These are phyloP conservation scores for Allodekkera sacchari DNA, from an alignment of 805 yeast species.

Conservation along the genomic window DNA sequence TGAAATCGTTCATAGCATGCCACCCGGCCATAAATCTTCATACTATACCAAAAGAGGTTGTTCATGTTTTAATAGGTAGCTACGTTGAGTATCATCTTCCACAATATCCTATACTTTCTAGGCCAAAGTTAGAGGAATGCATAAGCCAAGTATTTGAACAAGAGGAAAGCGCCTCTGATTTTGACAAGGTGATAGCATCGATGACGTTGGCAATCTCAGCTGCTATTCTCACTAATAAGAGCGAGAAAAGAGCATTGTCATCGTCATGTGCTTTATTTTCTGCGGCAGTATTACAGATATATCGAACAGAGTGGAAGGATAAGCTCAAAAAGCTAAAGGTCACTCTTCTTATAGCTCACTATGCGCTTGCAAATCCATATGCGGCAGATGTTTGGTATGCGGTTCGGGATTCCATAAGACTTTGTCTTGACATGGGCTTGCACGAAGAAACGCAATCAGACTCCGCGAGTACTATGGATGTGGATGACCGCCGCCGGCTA, in stretches of 20 bases:
- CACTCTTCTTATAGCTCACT: slow-evolving; percentile 7
- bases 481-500: slow-evolving; percentile 6
- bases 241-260: slow-evolving; percentile 8
- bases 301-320: slow-evolving; percentile 3
- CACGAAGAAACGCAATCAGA: slow-evolving; percentile 7
- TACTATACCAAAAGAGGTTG: slow-evolving; percentile 6
- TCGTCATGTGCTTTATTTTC: slow-evolving; percentile 10
- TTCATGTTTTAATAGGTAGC: slow-evolving; percentile 5
- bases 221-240: slow-evolving; percentile 7
- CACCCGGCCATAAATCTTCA: slow-evolving; percentile 9
- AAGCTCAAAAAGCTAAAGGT: slow-evolving; percentile 8
- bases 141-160: slow-evolving; percentile 2
- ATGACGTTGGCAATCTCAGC: slow-evolving; percentile 10
- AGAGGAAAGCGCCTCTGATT: background rate
- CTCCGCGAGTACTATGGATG: no score
- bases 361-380: slow-evolving; percentile 9
- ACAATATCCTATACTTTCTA: slow-evolving; percentile 9
- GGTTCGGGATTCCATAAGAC: slow-evolving; percentile 6
- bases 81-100: slow-evolving; percentile 8
- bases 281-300: slow-evolving; percentile 5
- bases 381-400: slow-evolving; percentile 8
- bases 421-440: slow-evolving; percentile 9
- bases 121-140: background rate
- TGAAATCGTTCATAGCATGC: slow-evolving; percentile 7
- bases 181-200: slow-evolving; percentile 7